Conservation (phyloP, 2,329 filamentous ascomycete species). For the Curvularia lunata region DNA sequence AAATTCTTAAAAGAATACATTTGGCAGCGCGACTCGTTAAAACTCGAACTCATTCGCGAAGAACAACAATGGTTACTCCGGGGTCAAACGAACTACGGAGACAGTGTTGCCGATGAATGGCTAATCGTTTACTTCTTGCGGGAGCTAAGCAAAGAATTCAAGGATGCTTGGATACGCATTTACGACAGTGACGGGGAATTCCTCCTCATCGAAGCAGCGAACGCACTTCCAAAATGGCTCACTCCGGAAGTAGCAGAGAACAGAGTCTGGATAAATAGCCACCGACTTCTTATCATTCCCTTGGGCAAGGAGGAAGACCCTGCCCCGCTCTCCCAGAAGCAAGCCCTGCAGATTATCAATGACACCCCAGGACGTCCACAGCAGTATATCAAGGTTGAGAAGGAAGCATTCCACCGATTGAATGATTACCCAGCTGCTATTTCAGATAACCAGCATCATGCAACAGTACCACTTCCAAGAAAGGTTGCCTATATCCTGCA, state of each 20-base stretch:
- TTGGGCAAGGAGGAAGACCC: conserved; percentile 45
- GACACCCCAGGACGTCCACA: conserved; percentile 65
- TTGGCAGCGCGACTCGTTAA: conserved; percentile 88
- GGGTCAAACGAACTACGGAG: conserved; percentile 85
- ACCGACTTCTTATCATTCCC: conserved; percentile 76
- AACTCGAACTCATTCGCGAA: conserved; percentile 67
- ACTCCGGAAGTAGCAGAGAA: conserved; percentile 89
- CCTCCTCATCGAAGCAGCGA: conserved; percentile 90
- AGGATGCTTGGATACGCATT: conserved; percentile 80
- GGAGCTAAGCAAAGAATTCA: conserved; percentile 75
- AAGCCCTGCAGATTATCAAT: conserved; percentile 69
- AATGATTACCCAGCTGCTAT: conserved; percentile 83
- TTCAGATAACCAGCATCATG: conserved; percentile 74
- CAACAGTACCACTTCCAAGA: conserved; percentile 76
- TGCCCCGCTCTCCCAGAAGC: conserved; percentile 62
- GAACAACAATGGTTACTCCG: conserved; percentile 68
- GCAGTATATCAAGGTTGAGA: conserved; percentile 76
- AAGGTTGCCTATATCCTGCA: conserved; percentile 82
- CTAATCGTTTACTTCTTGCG: conserved; percentile 88
- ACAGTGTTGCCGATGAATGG: conserved; percentile 98
- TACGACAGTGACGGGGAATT: conserved; percentile 94
- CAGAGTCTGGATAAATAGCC: conserved; percentile 85
- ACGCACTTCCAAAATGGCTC: conserved; percentile 84
- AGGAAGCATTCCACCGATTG: conserved; percentile 88
- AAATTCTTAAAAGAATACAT: conserved; percentile 82